Evolutionary conservation across 2,329 filamentous ascomycete species (phyloP).

Genomic region (Xylariaceae sp.): DNA sequence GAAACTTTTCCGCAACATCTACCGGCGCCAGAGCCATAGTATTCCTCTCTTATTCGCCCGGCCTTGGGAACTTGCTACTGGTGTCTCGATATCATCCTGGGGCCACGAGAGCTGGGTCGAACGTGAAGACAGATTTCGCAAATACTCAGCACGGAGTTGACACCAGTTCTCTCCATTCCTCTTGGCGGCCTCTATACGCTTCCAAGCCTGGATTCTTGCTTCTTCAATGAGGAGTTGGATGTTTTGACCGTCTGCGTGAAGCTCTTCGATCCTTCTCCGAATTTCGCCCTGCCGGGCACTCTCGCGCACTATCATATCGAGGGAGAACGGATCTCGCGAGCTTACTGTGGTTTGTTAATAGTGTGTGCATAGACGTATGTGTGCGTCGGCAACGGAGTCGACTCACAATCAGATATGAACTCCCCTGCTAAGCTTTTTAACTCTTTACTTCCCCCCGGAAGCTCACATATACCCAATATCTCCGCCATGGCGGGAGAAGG

Average conservation of each 20-base stretch:
- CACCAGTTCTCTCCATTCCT: background rate
- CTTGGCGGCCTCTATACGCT: background rate
- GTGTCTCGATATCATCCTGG: too few species aligned
- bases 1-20: too few species aligned
- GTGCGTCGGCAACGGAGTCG: background rate
- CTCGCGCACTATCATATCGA: conserved; percentile 2
- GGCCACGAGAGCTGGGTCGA: background rate
- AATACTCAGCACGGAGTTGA: background rate
- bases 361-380: background rate
- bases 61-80: too few species aligned
- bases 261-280: background rate
- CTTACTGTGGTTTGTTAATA: background rate
- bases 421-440: background rate
- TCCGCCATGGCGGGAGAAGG: background rate
- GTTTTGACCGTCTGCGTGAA: background rate
- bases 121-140: background rate
- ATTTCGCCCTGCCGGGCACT: background rate
- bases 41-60: too few species aligned
- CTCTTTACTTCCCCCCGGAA: background rate
- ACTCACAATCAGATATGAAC: conserved; percentile 4
- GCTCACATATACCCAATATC: conserved; percentile 5
- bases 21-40: too few species aligned
- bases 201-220: background rate
- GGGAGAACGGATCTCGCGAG: background rate
- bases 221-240: background rate